Evolutionary conservation across 139 green algal genomes (phyloP).

Genomic region (Diplosphaera chodatii): DNA sequence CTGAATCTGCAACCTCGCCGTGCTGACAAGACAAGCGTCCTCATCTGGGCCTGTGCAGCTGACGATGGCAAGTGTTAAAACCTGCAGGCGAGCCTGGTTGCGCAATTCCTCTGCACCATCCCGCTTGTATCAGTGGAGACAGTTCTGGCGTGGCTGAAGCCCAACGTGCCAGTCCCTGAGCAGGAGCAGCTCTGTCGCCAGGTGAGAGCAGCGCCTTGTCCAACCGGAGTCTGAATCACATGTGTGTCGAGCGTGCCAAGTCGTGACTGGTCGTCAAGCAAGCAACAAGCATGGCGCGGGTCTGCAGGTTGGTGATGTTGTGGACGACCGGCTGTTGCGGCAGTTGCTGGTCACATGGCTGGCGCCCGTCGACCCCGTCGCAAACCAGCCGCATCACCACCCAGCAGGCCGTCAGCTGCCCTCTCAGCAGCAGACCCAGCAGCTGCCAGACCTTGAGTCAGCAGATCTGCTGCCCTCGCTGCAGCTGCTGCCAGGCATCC

Average conservation of each 20-base stretch:
- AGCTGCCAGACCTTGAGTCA: not conserved
- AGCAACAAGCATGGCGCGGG: no score
- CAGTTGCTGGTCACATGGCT: constrained; percentile 77
- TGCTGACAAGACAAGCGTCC: no score
- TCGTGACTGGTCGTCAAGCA: no score
- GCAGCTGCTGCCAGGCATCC: not conserved
- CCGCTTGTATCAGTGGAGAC: constrained; percentile 71
- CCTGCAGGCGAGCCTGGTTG: constrained; percentile 77
- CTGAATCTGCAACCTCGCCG: no score
- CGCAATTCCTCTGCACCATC: constrained; percentile 95
- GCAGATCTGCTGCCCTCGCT: not conserved
- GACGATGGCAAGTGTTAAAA: no score
- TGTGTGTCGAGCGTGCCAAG: no score
- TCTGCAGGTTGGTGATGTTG: constrained; percentile 48
- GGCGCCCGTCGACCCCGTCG: constrained; percentile 3
- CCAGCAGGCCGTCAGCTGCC: not conserved
- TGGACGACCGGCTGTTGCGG: constrained; percentile 65
- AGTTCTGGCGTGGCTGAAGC: constrained; percentile 75
- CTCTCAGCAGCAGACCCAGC: not conserved
- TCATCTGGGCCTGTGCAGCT: no score
- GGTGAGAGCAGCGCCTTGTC: no score
- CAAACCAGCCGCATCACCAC: no score
- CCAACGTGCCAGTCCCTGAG: constrained; percentile 41
- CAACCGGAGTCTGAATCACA: no score
- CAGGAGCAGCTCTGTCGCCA: constrained; percentile 26